Evolutionary conservation across 176 grass and related monocot species (phyloP).

Genomic region (Microstegium vimineum): DNA sequence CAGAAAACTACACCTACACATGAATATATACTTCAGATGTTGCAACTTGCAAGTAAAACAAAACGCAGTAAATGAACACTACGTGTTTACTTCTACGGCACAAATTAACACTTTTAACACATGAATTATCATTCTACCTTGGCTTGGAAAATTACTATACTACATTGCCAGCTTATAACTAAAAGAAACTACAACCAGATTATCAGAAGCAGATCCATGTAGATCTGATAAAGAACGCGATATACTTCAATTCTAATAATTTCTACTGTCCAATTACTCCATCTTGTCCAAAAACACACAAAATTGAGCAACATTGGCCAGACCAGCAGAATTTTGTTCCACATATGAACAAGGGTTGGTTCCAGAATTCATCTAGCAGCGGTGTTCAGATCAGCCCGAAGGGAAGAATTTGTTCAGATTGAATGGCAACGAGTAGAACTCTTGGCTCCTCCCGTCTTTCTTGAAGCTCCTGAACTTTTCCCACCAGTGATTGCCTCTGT

Average conservation of each 20-base stretch:
- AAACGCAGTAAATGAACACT: neutral
- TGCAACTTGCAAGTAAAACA: too few species aligned
- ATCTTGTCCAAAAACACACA: slow-evolving; percentile 21
- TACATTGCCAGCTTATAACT: neutral
- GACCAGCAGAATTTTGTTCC: slow-evolving; percentile 18
- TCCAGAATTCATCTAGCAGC: neutral
- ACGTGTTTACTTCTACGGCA: neutral
- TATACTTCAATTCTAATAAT: neutral
- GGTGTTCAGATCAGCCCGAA: slow-evolving; percentile 24
- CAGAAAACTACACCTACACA: too few species aligned
- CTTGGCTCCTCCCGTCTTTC: slow-evolving; percentile 65
- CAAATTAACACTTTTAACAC: neutral
- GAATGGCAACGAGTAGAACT: slow-evolving; percentile 80
- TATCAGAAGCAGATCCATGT: neutral
- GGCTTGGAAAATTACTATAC: neutral
- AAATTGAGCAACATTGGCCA: slow-evolving; percentile 19
- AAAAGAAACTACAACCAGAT: neutral
- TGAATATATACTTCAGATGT: too few species aligned
- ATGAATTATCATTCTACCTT: neutral
- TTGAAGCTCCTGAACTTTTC: slow-evolving; percentile 72
- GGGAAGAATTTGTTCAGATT: slow-evolving; percentile 91
- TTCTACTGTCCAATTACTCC: slow-evolving; percentile 12
- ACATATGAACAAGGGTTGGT: slow-evolving; percentile 1
- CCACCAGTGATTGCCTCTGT: slow-evolving; percentile 87
- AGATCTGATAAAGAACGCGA: neutral